phyloP scores from a whole-genome alignment of 371 early-diverging fungal genomes.

The Mortierella sp. region DNA sequence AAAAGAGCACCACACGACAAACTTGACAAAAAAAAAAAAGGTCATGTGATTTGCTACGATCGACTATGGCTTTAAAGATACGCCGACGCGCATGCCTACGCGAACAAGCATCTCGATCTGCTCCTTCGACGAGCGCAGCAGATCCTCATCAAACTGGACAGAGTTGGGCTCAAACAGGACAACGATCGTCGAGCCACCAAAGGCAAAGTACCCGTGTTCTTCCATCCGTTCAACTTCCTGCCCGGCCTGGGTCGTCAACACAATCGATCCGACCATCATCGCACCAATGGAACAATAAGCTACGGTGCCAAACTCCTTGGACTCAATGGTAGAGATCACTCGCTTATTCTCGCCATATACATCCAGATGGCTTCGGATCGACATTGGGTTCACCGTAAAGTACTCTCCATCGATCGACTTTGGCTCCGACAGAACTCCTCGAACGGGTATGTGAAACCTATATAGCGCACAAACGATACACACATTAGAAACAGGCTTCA shows the following conservation, averaged over 20 bases:
- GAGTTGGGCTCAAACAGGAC: conserved; percentile 74
- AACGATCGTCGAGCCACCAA: conserved; percentile 85
- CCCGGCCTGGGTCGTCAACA: conserved; percentile 69
- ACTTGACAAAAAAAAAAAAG: too few relatives aligned
- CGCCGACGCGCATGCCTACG: conserved; percentile 57
- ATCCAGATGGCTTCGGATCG: conserved; percentile 79
- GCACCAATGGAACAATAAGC: conserved; percentile 85
- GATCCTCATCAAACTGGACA: conserved; percentile 75
- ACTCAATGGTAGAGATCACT: conserved; percentile 74
- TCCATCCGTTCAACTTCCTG: conserved; percentile 72
- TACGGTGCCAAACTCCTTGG: conserved; percentile 78
- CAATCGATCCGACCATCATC: conserved; percentile 91
- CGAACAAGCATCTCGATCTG: conserved; percentile 68
- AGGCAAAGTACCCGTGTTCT: conserved; percentile 87
- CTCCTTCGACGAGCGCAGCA: conserved; percentile 61
- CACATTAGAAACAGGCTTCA: background rate
- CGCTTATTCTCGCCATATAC: conserved; percentile 90
- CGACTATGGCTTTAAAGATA: conserved; percentile 13
- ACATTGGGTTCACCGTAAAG: conserved; percentile 92
- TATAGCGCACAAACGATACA: background rate
- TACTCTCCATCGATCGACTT: conserved; percentile 76
- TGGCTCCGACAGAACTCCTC: conserved; percentile 73
- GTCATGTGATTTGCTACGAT: too few relatives aligned
- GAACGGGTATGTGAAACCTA: conserved; percentile 84
- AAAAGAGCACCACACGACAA: too few relatives aligned